Conservation (phyloP, 1,139 yeast genomes). For the Geotrichum cucujoidarum region DNA sequence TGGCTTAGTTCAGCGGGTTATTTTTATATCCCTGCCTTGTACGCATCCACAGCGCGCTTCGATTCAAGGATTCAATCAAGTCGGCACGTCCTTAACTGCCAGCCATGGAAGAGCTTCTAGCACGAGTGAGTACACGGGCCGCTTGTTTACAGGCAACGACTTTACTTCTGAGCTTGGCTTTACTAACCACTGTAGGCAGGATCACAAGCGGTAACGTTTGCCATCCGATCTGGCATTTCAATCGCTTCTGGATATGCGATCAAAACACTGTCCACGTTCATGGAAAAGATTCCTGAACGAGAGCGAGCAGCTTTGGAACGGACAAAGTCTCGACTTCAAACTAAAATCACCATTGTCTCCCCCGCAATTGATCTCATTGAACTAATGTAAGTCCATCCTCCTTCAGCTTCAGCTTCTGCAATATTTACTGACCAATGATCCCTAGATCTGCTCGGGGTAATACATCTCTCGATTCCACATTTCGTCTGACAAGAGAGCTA, state of each 20-base stretch:
- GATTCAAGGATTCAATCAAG: no score
- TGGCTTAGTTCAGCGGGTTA: no score
- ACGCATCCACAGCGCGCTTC: no score
- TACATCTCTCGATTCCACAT: conserved; percentile 55
- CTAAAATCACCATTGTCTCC: conserved; percentile 59
- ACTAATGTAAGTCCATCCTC: conserved; percentile 37
- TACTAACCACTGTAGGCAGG: conserved; percentile 48
- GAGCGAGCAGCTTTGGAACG: conserved; percentile 47
- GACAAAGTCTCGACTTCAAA: conserved; percentile 47
- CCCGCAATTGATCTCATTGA: conserved; percentile 68
- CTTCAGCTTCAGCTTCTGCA: conserved; percentile 11
- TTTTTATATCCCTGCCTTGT: no score
- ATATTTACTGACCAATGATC: not conserved
- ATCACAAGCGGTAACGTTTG: conserved; percentile 74
- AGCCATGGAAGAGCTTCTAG: conserved; percentile 20
- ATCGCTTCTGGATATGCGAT: conserved; percentile 74
- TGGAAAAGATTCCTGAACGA: conserved; percentile 57
- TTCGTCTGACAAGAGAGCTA: conserved; percentile 53
- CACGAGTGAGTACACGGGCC: conserved; percentile 13
- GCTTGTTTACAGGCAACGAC: not conserved
- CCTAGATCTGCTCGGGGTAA: conserved; percentile 61
- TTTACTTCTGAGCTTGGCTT: not conserved
- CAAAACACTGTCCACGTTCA: conserved; percentile 54
- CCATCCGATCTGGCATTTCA: conserved; percentile 71
- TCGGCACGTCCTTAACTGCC: no score